These are phyloP conservation scores for Ophioceras dolichostomum DNA, from an alignment of 2,329 filamentous ascomycete species.

Conservation along the genomic window DNA sequence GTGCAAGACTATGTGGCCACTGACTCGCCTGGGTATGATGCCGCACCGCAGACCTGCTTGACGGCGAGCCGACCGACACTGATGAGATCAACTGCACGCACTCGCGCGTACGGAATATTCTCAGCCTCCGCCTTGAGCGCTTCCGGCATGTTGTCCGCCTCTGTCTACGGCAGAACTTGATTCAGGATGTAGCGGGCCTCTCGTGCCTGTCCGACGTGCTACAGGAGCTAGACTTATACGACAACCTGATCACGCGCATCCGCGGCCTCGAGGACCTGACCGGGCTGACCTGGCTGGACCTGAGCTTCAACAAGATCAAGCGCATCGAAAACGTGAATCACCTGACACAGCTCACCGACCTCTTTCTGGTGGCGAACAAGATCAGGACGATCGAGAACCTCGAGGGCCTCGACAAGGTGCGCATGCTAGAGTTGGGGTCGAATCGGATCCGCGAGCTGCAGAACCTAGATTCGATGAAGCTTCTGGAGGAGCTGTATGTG, in stretches of 20 bases:
- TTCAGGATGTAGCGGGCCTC: constrained; percentile 69
- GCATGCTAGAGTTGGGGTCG: constrained; percentile 80
- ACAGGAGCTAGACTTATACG: constrained; percentile 85
- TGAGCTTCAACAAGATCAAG: constrained; percentile 99
- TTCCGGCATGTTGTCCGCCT: constrained; percentile 67
- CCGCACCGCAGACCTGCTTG: constrained; percentile 46
- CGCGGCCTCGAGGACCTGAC: constrained; percentile 68
- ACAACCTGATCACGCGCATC: constrained; percentile 86
- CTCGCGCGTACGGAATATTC: constrained; percentile 67
- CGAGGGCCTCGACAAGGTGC: constrained; percentile 59
- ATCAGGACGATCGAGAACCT: constrained; percentile 80
- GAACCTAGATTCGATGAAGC: constrained; percentile 66
- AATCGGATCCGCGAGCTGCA: constrained; percentile 85
- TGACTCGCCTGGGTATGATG: too few relatives aligned
- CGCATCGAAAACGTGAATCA: constrained; percentile 85
- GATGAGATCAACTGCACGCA: constrained; percentile 88
- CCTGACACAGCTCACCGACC: constrained; percentile 63
- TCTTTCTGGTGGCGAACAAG: constrained; percentile 93
- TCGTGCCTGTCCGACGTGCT: constrained; percentile 52
- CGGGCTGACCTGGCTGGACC: constrained; percentile 67
- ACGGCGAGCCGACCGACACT: constrained; percentile 45
- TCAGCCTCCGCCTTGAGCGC: constrained; percentile 67
- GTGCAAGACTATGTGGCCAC: too few relatives aligned
- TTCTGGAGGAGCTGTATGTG: constrained; percentile 81
- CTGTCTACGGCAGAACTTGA: constrained; percentile 87